Conservation (phyloP, 2,329 filamentous ascomycete species). For the Alternaria arborescens region DNA sequence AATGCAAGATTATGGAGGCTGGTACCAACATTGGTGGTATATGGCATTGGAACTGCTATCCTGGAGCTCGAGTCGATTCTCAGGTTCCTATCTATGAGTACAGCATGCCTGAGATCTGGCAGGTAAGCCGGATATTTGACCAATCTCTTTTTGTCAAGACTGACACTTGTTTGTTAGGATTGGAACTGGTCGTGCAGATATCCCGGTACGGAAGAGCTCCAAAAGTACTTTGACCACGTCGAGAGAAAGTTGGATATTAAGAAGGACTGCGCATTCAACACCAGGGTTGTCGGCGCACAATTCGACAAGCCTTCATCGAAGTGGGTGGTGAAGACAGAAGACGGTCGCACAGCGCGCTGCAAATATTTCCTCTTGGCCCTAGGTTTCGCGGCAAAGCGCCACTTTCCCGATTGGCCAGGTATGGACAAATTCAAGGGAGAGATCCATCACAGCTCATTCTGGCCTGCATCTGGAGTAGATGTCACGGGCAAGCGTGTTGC, state of each 20-base stretch:
- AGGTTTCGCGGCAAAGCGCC: conserved; percentile 68
- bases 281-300: conserved; percentile 61
- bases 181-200: conserved; percentile 67
- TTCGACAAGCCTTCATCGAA: conserved; percentile 59
- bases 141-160: not conserved
- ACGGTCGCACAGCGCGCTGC: conserved; percentile 60
- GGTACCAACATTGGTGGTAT: conserved; percentile 54
- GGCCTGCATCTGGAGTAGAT: conserved; percentile 66
- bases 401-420: conserved; percentile 68
- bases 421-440: conserved; percentile 67
- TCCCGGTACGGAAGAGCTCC: conserved; percentile 62
- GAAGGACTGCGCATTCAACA: conserved; percentile 67
- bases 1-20: conserved; percentile 53
- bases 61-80: conserved; percentile 58
- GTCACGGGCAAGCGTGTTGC: conserved; percentile 67
- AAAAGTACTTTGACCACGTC: conserved; percentile 67
- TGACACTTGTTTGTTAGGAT: conserved; percentile 44
- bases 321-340: conserved; percentile 62
- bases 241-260: conserved; percentile 64
- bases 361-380: conserved; percentile 64
- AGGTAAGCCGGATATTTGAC: conserved; percentile 31
- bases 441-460: conserved; percentile 68
- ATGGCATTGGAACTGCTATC: conserved; percentile 58
- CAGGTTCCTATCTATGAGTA: conserved; percentile 59
- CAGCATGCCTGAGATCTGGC: conserved; percentile 58